Evolutionary conservation across 1,139 yeast genomes (phyloP).

Genomic region (Yamadazyma triangularis): DNA sequence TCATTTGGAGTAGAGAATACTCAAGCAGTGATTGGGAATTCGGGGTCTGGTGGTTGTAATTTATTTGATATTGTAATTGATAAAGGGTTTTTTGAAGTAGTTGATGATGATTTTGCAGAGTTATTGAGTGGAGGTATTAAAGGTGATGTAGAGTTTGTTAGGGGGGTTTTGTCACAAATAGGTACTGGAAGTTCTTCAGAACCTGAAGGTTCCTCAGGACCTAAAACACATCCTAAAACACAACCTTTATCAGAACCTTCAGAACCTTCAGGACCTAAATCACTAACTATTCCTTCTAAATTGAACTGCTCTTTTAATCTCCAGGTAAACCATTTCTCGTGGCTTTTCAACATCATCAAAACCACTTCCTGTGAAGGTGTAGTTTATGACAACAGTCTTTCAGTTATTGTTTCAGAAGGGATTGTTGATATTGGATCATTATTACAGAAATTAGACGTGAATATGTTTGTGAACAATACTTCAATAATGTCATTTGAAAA

Average conservation of each 20-base stretch:
- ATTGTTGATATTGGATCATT: slow-evolving; percentile 15
- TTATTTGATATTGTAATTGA: slow-evolving; percentile 3
- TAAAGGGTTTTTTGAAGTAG: slow-evolving; percentile 2
- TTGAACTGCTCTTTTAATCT: slow-evolving; percentile 3
- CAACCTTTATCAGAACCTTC: neutral
- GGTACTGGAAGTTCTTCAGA: too few species aligned
- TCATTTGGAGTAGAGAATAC: slow-evolving; percentile 3
- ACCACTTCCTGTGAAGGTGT: slow-evolving; percentile 12
- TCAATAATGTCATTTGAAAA: slow-evolving; percentile 25
- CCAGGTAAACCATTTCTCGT: slow-evolving; percentile 18
- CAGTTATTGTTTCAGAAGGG: slow-evolving; percentile 12
- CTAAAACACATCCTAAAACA: neutral
- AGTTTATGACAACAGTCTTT: slow-evolving; percentile 17
- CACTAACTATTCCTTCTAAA: too few species aligned
- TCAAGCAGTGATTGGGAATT: slow-evolving; percentile 2
- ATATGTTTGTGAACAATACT: slow-evolving; percentile 7
- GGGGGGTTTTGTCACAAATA: too few species aligned
- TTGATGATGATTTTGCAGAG: slow-evolving; percentile 1
- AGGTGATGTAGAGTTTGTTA: slow-evolving; percentile 1
- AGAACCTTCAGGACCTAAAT: too few species aligned
- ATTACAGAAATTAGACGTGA: slow-evolving; percentile 18
- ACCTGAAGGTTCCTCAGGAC: neutral
- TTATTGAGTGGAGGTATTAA: slow-evolving; percentile 1
- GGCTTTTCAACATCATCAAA: slow-evolving; percentile 17
- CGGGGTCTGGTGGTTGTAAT: neutral